A percentile compares a stretch with the other conserved stretches of the same genome.
Conservation (phyloP, 2,329 filamentous ascomycete species). For the Emergomyces pasteurianus region DNA sequence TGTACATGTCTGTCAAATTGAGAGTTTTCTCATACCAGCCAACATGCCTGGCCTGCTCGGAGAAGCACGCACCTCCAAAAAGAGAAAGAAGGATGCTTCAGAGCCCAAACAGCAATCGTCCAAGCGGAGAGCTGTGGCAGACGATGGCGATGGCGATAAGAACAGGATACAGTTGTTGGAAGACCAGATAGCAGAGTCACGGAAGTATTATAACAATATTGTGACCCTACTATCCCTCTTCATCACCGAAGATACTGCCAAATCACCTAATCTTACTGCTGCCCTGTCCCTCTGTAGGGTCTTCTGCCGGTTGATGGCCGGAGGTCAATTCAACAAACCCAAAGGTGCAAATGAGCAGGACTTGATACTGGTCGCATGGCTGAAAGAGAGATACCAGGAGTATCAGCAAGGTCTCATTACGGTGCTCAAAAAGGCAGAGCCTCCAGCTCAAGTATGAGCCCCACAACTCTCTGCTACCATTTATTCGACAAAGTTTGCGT, state of each 20-base stretch:
- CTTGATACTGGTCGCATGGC: constrained; percentile 60
- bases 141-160: constrained; percentile 38
- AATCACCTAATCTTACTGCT: constrained; percentile 52
- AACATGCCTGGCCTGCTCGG: constrained; percentile 20
- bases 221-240: constrained; percentile 54
- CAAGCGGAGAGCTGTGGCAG: constrained; percentile 35
- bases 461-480: not conserved
- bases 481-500: not conserved
- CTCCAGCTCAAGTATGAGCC: constrained; percentile 37
- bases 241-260: constrained; percentile 37
- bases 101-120: constrained; percentile 27
- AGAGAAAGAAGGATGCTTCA: constrained; percentile 27
- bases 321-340: constrained; percentile 56
- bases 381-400: constrained; percentile 61
- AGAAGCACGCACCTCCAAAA: constrained; percentile 22
- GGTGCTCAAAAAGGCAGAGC: constrained; percentile 49
- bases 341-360: constrained; percentile 61
- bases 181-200: constrained; percentile 69
- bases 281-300: constrained; percentile 74
- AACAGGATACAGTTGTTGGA: constrained; percentile 62
- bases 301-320: constrained; percentile 68
- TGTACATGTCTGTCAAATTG: not conserved
- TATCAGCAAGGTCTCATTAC: constrained; percentile 53
- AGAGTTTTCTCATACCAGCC: not conserved
- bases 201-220: constrained; percentile 88